A percentile compares a stretch with the other conserved stretches of the same genome.
Evolutionary conservation across 148 eudicot genomes (phyloP).

Genomic region (Rhododendron ferrugineum): DNA sequence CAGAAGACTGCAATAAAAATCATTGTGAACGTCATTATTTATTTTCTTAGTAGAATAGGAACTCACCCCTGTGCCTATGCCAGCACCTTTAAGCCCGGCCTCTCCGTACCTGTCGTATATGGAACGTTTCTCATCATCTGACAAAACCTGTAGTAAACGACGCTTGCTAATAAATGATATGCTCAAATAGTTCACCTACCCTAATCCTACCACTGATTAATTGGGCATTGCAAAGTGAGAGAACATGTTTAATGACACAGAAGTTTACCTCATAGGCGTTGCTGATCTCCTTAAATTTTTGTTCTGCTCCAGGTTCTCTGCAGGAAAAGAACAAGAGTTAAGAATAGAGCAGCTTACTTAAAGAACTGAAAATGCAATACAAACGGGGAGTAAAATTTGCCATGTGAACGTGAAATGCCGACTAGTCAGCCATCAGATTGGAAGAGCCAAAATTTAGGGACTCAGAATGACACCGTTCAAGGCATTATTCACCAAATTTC

Average conservation of each 20-base stretch:
- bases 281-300: conserved; percentile 87
- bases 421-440: not conserved
- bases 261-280: conserved; percentile 91
- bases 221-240: not conserved
- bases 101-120: conserved; percentile 93
- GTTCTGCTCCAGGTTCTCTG: conserved; percentile 96
- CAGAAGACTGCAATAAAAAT: not conserved
- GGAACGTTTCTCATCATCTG: conserved; percentile 94
- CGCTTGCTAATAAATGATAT: not conserved
- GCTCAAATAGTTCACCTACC: not conserved
- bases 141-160: conserved; percentile 55
- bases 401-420: not conserved
- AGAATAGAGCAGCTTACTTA: not conserved
- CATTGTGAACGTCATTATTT: not conserved
- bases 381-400: not conserved
- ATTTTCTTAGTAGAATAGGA: not conserved
- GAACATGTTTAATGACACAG: not conserved
- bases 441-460: conserved; percentile 1
- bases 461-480: not conserved
- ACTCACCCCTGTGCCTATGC: conserved; percentile 85
- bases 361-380: not conserved
- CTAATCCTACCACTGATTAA: not conserved
- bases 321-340: conserved; percentile 13
- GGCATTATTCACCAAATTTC: not conserved
- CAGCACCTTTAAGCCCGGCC: conserved; percentile 94